Percentiles rank a stretch among this genome's conserved stretches.
Evolutionary conservation across 805 yeast genomes (phyloP).

Genomic region (Starmera pachycereana): DNA sequence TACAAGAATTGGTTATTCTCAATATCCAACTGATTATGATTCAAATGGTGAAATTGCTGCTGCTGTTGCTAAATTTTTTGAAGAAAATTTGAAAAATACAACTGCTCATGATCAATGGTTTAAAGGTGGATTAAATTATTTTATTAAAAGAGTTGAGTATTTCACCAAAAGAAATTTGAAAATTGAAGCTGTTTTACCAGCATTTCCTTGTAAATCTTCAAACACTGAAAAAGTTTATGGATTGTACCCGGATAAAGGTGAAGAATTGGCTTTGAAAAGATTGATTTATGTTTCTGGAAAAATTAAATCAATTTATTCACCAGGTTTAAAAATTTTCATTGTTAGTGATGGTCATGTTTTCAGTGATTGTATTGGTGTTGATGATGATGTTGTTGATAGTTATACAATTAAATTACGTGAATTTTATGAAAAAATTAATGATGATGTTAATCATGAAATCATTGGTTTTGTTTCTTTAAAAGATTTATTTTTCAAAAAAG

Average conservation of each 20-base stretch:
- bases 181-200: conserved; percentile 50
- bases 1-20: conserved; percentile 20
- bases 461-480: conserved; percentile 33
- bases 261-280: conserved; percentile 30
- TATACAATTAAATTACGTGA: conserved; percentile 35
- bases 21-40: conserved; percentile 6
- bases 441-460: conserved; percentile 18
- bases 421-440: conserved; percentile 29
- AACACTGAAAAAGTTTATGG: conserved; percentile 42
- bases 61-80: conserved; percentile 32
- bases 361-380: conserved; percentile 54
- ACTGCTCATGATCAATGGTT: conserved; percentile 40
- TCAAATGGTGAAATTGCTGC: conserved; percentile 16
- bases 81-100: conserved; percentile 35
- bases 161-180: conserved; percentile 37
- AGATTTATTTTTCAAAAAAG: conserved; percentile 26
- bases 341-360: conserved; percentile 60
- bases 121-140: conserved; percentile 31
- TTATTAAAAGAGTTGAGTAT: conserved; percentile 31
- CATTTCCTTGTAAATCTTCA: conserved; percentile 58
- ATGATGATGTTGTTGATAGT: conserved; percentile 40
- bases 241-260: conserved; percentile 44
- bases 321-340: conserved; percentile 45
- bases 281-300: conserved; percentile 23
- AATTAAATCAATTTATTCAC: conserved; percentile 33